phyloP scores from a whole-genome alignment of 2,329 filamentous ascomycete species.

The Aureobasidium sp. region DNA sequence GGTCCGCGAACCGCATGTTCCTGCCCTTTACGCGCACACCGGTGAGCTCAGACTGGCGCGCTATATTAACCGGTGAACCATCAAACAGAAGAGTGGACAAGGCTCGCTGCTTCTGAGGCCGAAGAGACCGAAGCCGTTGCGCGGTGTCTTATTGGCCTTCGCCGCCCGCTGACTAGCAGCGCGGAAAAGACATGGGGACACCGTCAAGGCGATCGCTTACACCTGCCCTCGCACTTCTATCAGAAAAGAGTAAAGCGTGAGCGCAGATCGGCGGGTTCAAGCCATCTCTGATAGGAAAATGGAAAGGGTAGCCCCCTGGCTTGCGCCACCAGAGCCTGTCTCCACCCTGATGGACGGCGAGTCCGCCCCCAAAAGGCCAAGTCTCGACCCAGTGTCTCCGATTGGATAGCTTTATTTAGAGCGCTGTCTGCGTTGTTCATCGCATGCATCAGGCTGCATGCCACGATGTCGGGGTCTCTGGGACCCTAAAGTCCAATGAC shows the following conservation, averaged over 20 bases:
- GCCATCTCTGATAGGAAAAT: conserved; percentile 4
- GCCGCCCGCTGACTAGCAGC: neutral
- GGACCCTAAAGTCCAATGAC: conserved; percentile 9
- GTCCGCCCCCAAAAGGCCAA: neutral
- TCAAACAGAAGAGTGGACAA: neutral
- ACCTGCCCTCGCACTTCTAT: conserved; percentile 12
- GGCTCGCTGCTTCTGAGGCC: neutral
- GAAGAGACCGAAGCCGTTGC: neutral
- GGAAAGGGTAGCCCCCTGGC: conserved; percentile 6
- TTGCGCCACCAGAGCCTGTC: conserved; percentile 2
- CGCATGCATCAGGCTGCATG: conserved; percentile 9
- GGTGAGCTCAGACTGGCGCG: neutral
- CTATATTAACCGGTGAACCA: conserved; percentile 11
- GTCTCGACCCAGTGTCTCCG: neutral
- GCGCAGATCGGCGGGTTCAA: neutral
- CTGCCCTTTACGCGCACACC: neutral
- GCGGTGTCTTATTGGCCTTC: neutral
- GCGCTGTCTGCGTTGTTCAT: conserved; percentile 6
- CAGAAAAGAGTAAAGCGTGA: conserved; percentile 3
- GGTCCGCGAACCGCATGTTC: neutral
- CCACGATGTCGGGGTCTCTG: neutral
- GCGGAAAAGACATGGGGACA: neutral
- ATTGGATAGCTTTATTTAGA: conserved; percentile 13
- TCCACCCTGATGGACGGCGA: neutral
- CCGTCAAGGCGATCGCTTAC: neutral